A percentile compares a stretch with the other conserved stretches of the same genome.
Evolutionary conservation across 2,329 filamentous ascomycete species (phyloP).

Genomic region (Ceratocystis colombiana): DNA sequence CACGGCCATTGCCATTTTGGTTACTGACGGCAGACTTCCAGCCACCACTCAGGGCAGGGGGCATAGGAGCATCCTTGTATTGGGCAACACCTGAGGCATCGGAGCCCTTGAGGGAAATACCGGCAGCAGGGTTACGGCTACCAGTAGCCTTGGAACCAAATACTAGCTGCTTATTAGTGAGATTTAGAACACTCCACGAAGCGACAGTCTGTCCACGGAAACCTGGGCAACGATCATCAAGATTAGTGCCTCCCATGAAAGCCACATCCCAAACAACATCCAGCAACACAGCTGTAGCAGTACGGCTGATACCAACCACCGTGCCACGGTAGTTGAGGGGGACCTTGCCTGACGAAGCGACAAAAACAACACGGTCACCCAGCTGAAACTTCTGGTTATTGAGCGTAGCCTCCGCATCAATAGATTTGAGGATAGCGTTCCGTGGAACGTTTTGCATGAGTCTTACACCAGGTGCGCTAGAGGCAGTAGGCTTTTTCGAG

Average conservation of each 20-base stretch:
- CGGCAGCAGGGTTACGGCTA: neutral
- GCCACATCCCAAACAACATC: slow-evolving; percentile 89
- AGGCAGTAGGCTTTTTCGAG: neutral
- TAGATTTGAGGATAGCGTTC: slow-evolving; percentile 79
- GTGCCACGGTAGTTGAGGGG: slow-evolving; percentile 87
- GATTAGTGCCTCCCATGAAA: slow-evolving; percentile 93
- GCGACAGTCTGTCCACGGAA: slow-evolving; percentile 93
- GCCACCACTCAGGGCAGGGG: slow-evolving; percentile 45
- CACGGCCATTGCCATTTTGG: slow-evolving; percentile 18
- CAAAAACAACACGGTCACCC: slow-evolving; percentile 87
- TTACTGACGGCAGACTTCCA: slow-evolving; percentile 37
- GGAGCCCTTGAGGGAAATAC: slow-evolving; percentile 32
- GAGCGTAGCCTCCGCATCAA: slow-evolving; percentile 87
- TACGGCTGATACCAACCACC: slow-evolving; percentile 87
- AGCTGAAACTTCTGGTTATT: slow-evolving; percentile 73
- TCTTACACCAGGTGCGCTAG: neutral
- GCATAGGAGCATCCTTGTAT: slow-evolving; percentile 47
- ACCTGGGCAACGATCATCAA: slow-evolving; percentile 79
- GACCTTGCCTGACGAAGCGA: slow-evolving; percentile 84
- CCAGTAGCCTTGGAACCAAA: slow-evolving; percentile 51
- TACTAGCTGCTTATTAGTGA: slow-evolving; percentile 71
- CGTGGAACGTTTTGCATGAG: slow-evolving; percentile 68
- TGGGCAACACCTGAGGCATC: slow-evolving; percentile 52
- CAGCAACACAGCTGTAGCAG: slow-evolving; percentile 67
- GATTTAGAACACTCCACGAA: slow-evolving; percentile 77